These are phyloP conservation scores for Colletotrichum sp. DNA, from an alignment of 2,329 filamentous ascomycete species.

Conservation along the genomic window DNA sequence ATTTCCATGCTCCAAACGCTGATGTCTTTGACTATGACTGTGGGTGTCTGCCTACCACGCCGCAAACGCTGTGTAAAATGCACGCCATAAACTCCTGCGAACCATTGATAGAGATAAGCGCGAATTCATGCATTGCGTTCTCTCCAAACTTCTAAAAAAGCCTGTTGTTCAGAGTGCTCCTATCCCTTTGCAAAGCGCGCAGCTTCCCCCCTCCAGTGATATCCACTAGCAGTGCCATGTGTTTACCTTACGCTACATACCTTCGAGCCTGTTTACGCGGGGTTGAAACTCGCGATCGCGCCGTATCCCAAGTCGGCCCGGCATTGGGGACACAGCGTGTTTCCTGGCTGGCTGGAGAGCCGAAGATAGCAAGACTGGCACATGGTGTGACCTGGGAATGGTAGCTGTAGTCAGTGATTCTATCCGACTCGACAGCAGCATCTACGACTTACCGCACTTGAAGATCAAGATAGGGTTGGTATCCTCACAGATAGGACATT, in stretches of 20 bases:
- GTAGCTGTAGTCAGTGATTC: background rate
- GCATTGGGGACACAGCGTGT: background rate
- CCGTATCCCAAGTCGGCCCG: background rate
- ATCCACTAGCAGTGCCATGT: background rate
- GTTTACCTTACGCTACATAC: background rate
- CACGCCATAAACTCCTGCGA: background rate
- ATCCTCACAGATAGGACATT: background rate
- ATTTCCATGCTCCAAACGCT: background rate
- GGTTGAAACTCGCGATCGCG: background rate
- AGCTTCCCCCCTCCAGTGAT: background rate
- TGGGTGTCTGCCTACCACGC: background rate
- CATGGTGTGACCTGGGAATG: background rate
- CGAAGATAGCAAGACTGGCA: background rate
- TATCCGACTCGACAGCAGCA: background rate
- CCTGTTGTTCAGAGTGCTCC: background rate
- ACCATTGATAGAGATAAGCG: background rate
- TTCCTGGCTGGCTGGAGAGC: background rate
- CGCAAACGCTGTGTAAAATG: background rate
- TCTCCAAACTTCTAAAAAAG: background rate
- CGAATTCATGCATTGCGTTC: background rate
- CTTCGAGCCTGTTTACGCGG: background rate
- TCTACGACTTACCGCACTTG: background rate
- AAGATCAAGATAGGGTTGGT: background rate
- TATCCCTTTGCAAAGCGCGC: background rate
- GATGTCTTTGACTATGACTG: background rate